These are phyloP conservation scores for Filosporella fistucella DNA, from an alignment of 495 filamentous ascomycete species.

Conservation along the genomic window DNA sequence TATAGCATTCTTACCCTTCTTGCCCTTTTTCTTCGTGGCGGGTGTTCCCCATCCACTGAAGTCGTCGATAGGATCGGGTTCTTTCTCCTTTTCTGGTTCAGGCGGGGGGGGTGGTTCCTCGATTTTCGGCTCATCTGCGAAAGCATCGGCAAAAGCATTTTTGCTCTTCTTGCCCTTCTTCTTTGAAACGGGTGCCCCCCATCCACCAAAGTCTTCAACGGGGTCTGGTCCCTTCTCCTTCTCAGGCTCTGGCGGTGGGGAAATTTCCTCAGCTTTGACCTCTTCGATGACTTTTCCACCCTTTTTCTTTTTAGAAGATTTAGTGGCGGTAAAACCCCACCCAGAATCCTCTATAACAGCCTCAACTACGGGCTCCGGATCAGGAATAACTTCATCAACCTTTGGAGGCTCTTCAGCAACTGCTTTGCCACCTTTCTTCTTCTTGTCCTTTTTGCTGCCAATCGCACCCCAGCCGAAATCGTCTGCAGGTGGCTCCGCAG, in stretches of 20 bases:
- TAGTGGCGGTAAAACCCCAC: not conserved
- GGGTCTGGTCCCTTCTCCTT: too few species aligned
- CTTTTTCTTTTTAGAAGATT: slow-evolving; percentile 3
- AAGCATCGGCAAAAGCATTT: not conserved
- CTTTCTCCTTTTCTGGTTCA: slow-evolving; percentile 24
- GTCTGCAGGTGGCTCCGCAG: slow-evolving; percentile 17
- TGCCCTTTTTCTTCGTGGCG: slow-evolving; percentile 25
- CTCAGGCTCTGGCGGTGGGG: too few species aligned
- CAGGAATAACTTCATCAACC: slow-evolving; percentile 15
- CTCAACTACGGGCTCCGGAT: slow-evolving; percentile 3
- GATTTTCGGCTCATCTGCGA: slow-evolving; percentile 20
- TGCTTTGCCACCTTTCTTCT: slow-evolving; percentile 22
- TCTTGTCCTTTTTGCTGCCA: slow-evolving; percentile 26
- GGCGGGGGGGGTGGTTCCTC: slow-evolving; percentile 21
- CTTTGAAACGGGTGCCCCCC: slow-evolving; percentile 17
- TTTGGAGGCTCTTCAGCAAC: slow-evolving; percentile 20
- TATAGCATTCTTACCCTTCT: slow-evolving; percentile 22
- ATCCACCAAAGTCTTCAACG: slow-evolving; percentile 21
- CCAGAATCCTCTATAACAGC: not conserved
- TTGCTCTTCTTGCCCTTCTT: slow-evolving; percentile 33
- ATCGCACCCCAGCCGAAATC: slow-evolving; percentile 31
- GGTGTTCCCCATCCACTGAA: slow-evolving; percentile 19
- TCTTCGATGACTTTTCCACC: slow-evolving; percentile 1
- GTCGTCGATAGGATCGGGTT: not conserved
- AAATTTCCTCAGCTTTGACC: slow-evolving; percentile 5